Base-by-base conservation (phyloP, 2,329 filamentous ascomycete species). In the Cytospora schulzeri region DNA sequence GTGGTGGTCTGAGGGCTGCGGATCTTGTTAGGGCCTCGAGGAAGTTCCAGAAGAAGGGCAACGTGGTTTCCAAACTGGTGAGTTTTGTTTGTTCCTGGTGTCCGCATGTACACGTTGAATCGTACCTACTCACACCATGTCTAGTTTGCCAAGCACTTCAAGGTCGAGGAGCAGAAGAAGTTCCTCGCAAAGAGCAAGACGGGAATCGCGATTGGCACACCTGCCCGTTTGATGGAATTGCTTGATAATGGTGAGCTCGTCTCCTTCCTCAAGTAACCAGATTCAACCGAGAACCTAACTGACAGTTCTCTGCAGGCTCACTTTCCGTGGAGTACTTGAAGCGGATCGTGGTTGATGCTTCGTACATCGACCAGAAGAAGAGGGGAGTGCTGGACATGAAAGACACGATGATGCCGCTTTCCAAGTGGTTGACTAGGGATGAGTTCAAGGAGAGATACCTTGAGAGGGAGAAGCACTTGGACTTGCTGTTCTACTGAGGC, bases 111-210 rank as follows among this genome's bases (percentile, higher is more conserved):
- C n/a, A n/a, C n/a, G 15, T 8, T 28, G 1, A 28, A 61, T 24
- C 14, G 19, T 29, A 35, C 29, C 35, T 38, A 31, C 69, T 73
- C 63, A 73, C 63, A 73, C 57, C n/a, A 45, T 28, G 9, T 5
- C 12, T 60, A 86, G 74, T 99, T 99, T 76, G 94, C 95, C 35
- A 99, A 99, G 77, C 95, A 99, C 76, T 96, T 99, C 81, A 99
- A 99, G 78, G 78, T 99, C 14, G 86, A 91, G 60, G 94, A 98
- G 71, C 91, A 93, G 38, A 87, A 93, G 60, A 83, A 89, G 65
- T 91, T 91, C 73, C 86, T 96, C 51, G 84, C 90, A 71, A 83
- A 78, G 61, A 81, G 78, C 69, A 88, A 89, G 67, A 91, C 93
- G 15, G 92, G 92, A 31, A 91, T 98, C 68, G 93, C 91, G 3